Conservation (phyloP, 768 basidiomycete species). For the Boletales sp. region DNA sequence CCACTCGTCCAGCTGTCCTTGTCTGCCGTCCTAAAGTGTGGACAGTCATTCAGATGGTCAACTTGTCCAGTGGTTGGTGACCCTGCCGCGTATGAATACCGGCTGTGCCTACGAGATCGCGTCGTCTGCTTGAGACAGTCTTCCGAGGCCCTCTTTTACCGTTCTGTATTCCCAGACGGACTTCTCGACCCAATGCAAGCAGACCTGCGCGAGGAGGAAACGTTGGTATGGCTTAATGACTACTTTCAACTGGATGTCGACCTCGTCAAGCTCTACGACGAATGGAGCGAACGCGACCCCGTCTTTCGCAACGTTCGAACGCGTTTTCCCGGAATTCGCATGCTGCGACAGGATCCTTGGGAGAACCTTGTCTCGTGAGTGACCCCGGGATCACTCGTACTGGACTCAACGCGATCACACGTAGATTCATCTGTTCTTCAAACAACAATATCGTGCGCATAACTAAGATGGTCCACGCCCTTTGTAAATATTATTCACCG, state of each 20-base stretch:
- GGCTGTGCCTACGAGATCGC: slow-evolving; percentile 76
- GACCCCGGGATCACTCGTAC: slow-evolving; percentile 1
- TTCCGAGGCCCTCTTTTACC: slow-evolving; percentile 61
- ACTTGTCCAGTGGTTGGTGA: slow-evolving; percentile 33
- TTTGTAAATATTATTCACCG: slow-evolving; percentile 76
- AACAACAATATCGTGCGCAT: slow-evolving; percentile 97
- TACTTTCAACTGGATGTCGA: slow-evolving; percentile 89
- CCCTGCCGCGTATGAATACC: slow-evolving; percentile 58
- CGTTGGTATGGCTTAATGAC: slow-evolving; percentile 69
- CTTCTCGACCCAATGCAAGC: slow-evolving; percentile 31
- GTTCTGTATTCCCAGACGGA: slow-evolving; percentile 56
- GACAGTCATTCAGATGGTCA: slow-evolving; percentile 86
- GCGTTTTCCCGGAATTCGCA: slow-evolving; percentile 77
- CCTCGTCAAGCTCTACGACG: slow-evolving; percentile 62
- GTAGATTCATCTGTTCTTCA: slow-evolving; percentile 94
- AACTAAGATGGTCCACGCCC: slow-evolving; percentile 84
- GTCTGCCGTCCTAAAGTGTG: slow-evolving; percentile 72
- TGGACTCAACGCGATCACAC: slow-evolving; percentile 8
- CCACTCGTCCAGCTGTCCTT: slow-evolving; percentile 71
- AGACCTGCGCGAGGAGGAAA: slow-evolving; percentile 53
- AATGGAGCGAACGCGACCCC: slow-evolving; percentile 72
- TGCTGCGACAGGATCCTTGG: slow-evolving; percentile 92
- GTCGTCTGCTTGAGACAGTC: slow-evolving; percentile 82
- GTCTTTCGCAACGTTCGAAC: slow-evolving; percentile 65
- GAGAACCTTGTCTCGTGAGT: slow-evolving; percentile 92